These are phyloP conservation scores for Meyerozyma guilliermondii DNA, from an alignment of 1,139 yeast genomes.

Conservation along the genomic window DNA sequence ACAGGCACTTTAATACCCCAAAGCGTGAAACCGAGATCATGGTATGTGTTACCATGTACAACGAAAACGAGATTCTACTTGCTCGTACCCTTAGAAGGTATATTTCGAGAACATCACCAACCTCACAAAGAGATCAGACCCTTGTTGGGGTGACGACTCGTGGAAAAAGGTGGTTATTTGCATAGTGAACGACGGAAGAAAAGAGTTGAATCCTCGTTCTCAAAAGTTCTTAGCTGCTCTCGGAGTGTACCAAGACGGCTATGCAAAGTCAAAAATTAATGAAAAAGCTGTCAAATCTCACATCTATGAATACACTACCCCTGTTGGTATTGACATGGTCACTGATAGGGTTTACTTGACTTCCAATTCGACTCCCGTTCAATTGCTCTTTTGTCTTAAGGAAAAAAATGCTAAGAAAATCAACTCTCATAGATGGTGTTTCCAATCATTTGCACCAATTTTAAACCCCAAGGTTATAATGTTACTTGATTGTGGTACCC, in stretches of 20 bases:
- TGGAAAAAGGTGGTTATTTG: slow-evolving; percentile 78
- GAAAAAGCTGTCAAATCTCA: slow-evolving; percentile 67
- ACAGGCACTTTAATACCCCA: slow-evolving; percentile 59
- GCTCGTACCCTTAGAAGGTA: slow-evolving; percentile 74
- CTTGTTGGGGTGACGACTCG: slow-evolving; percentile 73
- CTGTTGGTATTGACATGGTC: slow-evolving; percentile 66
- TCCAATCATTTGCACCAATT: slow-evolving; percentile 72
- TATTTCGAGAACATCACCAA: slow-evolving; percentile 68
- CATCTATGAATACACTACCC: slow-evolving; percentile 73
- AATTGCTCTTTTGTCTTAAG: slow-evolving; percentile 70
- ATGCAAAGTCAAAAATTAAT: slow-evolving; percentile 73
- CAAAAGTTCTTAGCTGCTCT: slow-evolving; percentile 63
- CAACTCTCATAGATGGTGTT: slow-evolving; percentile 82
- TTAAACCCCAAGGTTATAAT: slow-evolving; percentile 67
- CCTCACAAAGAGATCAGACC: slow-evolving; percentile 51
- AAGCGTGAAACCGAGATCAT: slow-evolving; percentile 74
- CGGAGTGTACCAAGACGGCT: slow-evolving; percentile 78
- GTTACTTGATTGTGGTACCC: slow-evolving; percentile 76
- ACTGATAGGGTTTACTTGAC: slow-evolving; percentile 51
- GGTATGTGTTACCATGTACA: slow-evolving; percentile 86
- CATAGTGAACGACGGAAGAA: slow-evolving; percentile 75
- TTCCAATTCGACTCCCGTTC: slow-evolving; percentile 64
- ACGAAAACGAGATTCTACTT: slow-evolving; percentile 68
- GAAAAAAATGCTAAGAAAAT: slow-evolving; percentile 73
- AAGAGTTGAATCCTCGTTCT: slow-evolving; percentile 60